These are phyloP conservation scores for Cyberlindnera americana DNA, from an alignment of 805 yeast genomes.

Conservation along the genomic window DNA sequence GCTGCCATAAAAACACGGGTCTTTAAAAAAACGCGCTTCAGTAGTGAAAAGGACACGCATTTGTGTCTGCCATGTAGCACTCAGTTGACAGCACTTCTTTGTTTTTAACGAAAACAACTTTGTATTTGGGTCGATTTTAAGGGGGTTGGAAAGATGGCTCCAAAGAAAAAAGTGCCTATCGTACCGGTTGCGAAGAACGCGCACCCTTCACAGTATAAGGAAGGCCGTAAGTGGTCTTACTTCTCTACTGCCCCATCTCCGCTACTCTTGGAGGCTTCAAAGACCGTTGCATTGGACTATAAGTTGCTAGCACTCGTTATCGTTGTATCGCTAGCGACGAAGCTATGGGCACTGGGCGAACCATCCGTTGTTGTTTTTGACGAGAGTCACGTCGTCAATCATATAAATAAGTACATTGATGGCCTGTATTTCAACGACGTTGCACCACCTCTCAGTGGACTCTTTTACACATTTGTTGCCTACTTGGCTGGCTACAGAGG, in stretches of 20 bases:
- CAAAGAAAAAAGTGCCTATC: conserved; percentile 10
- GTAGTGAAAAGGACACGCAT: conserved; percentile 8
- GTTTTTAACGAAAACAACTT: too few relatives aligned
- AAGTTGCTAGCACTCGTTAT: conserved; percentile 14
- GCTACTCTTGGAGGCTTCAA: conserved; percentile 13
- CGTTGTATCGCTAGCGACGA: conserved; percentile 20
- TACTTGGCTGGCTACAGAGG: conserved; percentile 51
- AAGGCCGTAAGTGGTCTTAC: conserved; percentile 33
- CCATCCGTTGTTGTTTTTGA: conserved; percentile 41
- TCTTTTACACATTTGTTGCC: conserved; percentile 54
- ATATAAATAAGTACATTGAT: conserved; percentile 41
- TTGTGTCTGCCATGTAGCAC: background rate
- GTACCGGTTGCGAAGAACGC: conserved; percentile 1
- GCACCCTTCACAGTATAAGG: conserved; percentile 30
- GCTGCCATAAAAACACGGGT: too few relatives aligned
- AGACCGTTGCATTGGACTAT: conserved; percentile 9
- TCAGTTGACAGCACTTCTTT: too few relatives aligned
- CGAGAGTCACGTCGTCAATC: conserved; percentile 42
- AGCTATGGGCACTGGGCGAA: conserved; percentile 19
- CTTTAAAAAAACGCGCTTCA: too few relatives aligned
- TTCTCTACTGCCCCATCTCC: conserved; percentile 27
- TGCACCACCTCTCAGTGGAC: conserved; percentile 68
- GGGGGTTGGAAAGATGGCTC: too few relatives aligned
- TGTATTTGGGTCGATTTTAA: too few relatives aligned
- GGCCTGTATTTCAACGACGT: conserved; percentile 68